Conservation (phyloP, 495 filamentous ascomycete species). For the Amphirosellinia nigrospora region DNA sequence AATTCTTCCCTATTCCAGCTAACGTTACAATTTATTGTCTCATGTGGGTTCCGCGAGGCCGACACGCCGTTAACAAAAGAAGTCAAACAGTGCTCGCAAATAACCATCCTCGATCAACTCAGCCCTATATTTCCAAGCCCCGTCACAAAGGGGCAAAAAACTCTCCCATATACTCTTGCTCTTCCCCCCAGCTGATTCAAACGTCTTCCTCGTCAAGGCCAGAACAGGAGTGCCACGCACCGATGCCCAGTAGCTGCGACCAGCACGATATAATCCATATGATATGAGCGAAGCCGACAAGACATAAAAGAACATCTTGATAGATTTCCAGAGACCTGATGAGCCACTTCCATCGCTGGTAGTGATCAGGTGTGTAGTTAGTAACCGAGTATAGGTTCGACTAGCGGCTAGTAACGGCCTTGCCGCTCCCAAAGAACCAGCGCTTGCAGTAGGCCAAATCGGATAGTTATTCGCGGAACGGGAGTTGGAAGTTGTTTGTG, state of each 20-base stretch:
- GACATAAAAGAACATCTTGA: background rate
- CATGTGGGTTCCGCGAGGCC: background rate
- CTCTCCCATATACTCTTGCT: background rate
- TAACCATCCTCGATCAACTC: background rate
- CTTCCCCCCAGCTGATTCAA: background rate
- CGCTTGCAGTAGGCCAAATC: background rate
- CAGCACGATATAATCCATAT: background rate
- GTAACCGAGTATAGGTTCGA: background rate
- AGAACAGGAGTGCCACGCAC: background rate
- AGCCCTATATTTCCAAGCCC: too few species aligned
- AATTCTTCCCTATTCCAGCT: background rate
- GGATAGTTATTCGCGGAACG: background rate
- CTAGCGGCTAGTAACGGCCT: background rate
- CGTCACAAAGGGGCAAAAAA: background rate
- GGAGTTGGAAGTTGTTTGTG: background rate
- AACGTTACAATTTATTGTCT: background rate
- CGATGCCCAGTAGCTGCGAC: background rate
- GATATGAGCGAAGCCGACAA: background rate
- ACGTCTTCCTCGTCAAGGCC: background rate
- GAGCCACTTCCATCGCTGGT: background rate
- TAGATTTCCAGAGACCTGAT: background rate
- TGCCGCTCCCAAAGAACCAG: background rate
- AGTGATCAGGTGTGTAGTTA: background rate
- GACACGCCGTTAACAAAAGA: background rate
- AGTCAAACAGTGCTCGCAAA: background rate